Evolutionary conservation across 2,329 filamentous ascomycete species (phyloP).

Genomic region (Colletotrichum neosansevieriae): DNA sequence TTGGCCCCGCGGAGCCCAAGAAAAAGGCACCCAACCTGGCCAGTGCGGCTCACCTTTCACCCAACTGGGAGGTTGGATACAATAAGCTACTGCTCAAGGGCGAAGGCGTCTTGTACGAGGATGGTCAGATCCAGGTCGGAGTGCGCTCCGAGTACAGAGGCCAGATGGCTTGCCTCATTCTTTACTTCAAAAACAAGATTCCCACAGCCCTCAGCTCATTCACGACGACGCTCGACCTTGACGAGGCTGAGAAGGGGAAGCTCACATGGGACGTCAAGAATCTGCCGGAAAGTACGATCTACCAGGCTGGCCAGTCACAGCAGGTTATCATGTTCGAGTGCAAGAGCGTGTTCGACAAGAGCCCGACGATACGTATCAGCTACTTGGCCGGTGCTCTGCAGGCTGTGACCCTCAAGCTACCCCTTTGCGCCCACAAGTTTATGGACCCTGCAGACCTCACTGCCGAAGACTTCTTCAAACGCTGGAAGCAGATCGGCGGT

Average conservation of each 20-base stretch:
- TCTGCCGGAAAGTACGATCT: conserved; percentile 85
- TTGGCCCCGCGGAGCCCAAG: conserved; percentile 68
- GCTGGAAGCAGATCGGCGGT: conserved; percentile 98
- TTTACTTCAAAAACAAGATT: conserved; percentile 97
- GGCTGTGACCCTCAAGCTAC: conserved; percentile 90
- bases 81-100: conserved; percentile 82
- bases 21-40: conserved; percentile 85
- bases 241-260: conserved; percentile 71
- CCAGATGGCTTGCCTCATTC: conserved; percentile 94
- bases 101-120: conserved; percentile 94
- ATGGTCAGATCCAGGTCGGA: conserved; percentile 92
- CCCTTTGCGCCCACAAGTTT: conserved; percentile 91
- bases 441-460: conserved; percentile 92
- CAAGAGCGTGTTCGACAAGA: conserved; percentile 81
- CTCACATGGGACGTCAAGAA: conserved; percentile 90
- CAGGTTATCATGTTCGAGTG: conserved; percentile 97
- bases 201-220: conserved; percentile 88
- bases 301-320: conserved; percentile 82
- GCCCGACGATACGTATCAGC: conserved; percentile 92
- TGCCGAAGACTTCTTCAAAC: conserved; percentile 96
- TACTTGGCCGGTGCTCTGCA: conserved; percentile 95
- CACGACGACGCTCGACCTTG: conserved; percentile 91
- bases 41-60: conserved; percentile 90
- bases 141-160: conserved; percentile 93
- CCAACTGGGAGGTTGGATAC: conserved; percentile 93